A percentile compares a stretch with the other conserved stretches of the same genome.
Evolutionary conservation across 2,329 filamentous ascomycete genomes (phyloP).

Genomic region (Arthrobotrys entomopaga): DNA sequence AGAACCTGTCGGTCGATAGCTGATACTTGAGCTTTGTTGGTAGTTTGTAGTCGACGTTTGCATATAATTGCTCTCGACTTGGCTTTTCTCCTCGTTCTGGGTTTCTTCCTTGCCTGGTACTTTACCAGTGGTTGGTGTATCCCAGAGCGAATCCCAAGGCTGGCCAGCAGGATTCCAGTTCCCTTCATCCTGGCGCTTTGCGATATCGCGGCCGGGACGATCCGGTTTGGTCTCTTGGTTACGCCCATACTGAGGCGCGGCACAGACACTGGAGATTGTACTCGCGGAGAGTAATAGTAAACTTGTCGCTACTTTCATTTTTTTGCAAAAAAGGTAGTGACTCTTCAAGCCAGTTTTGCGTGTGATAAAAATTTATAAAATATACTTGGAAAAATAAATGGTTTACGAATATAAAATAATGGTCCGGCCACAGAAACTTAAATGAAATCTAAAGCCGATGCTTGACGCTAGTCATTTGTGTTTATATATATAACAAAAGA

Average conservation of each 20-base stretch:
- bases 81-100: no score
- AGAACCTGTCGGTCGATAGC: no score
- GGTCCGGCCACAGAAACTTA: neutral
- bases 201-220: neutral
- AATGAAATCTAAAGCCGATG: no score
- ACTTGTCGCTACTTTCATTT: conserved; percentile 1
- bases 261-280: neutral
- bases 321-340: neutral
- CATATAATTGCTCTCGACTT: no score
- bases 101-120: no score
- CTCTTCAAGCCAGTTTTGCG: no score
- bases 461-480: neutral
- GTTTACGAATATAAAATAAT: neutral
- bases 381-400: no score
- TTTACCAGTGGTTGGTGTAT: neutral
- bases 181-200: neutral
- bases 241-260: neutral
- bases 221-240: neutral
- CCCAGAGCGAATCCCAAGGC: neutral
- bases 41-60: no score
- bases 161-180: conserved; percentile 6
- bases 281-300: neutral
- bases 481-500: conserved; percentile 2
- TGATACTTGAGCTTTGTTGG: no score
- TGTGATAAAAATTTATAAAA: no score